phyloP scores from a whole-genome alignment of 75 land plant species.

The Chamaecyparis obtusa region DNA sequence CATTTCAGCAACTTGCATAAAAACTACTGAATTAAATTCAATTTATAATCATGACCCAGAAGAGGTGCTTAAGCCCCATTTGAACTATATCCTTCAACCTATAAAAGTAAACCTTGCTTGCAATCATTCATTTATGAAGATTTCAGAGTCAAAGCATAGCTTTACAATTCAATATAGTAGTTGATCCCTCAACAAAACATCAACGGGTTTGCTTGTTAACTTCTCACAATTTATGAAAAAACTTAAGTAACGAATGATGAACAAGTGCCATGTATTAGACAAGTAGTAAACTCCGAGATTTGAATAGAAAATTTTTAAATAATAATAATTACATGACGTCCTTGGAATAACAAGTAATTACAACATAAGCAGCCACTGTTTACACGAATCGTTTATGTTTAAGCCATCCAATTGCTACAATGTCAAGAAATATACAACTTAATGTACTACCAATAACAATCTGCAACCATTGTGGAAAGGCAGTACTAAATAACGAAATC shows the following conservation, averaged over 20 bases:
- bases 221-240: neutral
- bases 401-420: constrained; percentile 37
- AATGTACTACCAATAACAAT: constrained; percentile 22
- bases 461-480: constrained; percentile 22
- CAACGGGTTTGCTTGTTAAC: neutral
- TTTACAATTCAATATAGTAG: neutral
- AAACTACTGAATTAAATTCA: neutral
- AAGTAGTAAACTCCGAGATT: neutral
- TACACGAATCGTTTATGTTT: constrained; percentile 41
- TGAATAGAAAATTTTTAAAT: neutral
- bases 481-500: constrained; percentile 27
- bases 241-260: neutral
- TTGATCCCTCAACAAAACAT: neutral
- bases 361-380: constrained; percentile 7
- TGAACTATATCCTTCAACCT: constrained; percentile 1
- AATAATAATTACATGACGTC: neutral
- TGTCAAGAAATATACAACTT: constrained; percentile 28
- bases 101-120: neutral
- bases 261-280: neutral
- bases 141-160: neutral
- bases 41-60: neutral
- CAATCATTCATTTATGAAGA: neutral
- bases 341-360: neutral
- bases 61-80: neutral
- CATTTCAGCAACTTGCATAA: neutral